These are phyloP conservation scores for Myriangium duriaei DNA, from an alignment of 2,329 filamentous ascomycete species.

Conservation along the genomic window DNA sequence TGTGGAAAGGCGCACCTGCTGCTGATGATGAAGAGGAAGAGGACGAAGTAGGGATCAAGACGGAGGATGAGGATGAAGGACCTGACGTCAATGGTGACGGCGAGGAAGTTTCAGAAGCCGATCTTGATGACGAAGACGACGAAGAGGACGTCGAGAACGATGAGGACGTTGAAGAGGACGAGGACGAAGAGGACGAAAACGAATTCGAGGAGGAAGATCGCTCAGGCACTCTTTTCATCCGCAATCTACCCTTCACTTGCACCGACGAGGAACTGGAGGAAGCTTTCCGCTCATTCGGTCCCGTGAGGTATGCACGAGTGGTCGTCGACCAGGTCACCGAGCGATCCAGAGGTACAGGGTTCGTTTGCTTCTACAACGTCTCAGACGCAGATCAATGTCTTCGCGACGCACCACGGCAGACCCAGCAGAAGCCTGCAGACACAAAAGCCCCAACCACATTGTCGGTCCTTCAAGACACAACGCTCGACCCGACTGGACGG, in stretches of 20 bases:
- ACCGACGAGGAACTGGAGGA: conserved; percentile 71
- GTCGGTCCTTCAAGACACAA: conserved; percentile 80
- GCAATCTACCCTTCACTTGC: conserved; percentile 83
- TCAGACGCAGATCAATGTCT: conserved; percentile 68
- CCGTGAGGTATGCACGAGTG: conserved; percentile 79
- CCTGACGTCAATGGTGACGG: too few relatives aligned
- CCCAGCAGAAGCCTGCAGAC: conserved; percentile 21
- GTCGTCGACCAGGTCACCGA: conserved; percentile 80
- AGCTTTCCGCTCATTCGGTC: conserved; percentile 81
- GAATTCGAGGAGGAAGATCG: conserved; percentile 44
- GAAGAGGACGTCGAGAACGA: conserved; percentile 30
- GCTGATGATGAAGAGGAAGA: conserved; percentile 26
- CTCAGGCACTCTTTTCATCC: conserved; percentile 73
- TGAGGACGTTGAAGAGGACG: conserved; percentile 31
- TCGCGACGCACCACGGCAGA: conserved; percentile 53
- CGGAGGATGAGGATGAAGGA: conserved; percentile 26
- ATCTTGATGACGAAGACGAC: conserved; percentile 26
- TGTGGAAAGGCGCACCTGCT: conserved; percentile 53
- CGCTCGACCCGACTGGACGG: conserved; percentile 63
- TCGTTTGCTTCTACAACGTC: conserved; percentile 77
- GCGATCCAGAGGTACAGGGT: conserved; percentile 80
- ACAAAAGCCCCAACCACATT: conserved; percentile 41
- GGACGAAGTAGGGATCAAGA: conserved; percentile 13
- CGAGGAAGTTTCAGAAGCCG: conserved; percentile 21
- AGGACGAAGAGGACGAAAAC: conserved; percentile 28